Base-by-base conservation (phyloP, 176 grass and related monocot genomes). In the Miscanthus lutarioriparius region DNA sequence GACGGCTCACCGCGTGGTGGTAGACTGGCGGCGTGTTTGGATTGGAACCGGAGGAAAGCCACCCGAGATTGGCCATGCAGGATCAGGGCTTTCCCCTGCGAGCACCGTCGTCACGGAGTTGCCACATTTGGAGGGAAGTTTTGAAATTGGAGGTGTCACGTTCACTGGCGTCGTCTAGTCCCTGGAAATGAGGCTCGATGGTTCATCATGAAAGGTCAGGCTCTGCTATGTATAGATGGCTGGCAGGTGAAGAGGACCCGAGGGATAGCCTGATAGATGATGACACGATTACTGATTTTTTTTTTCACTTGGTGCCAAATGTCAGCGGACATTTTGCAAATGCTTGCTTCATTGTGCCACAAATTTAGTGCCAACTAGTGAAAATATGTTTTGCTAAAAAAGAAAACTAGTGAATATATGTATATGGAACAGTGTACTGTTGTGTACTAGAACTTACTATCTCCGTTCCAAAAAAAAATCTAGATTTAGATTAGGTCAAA, bases 121-220 rank as follows among this genome's bases (percentile, higher is more conserved):
- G 67, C 81, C 76, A 47, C 15, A 75, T 84, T 67, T 88, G 87
- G 87, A 88, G 76, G 76, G 87, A 84, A 68, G 76, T 56, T 85
- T 88, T 80, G 76, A 88, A 88, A 8, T 4, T 4, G 37, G 33
- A 17, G 23, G 56, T 22, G 56, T 64, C 43, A 20, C 16, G 35
- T 12, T 54, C 86, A 2, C 86, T 53, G 67, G 27, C 86, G 28
- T 6, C 86, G 28, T 6, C 41, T 71, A 43, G 33, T 35, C 5
- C 26, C n/a, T 5, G 38, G 5, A 5, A 2, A n/a, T 1, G 17
- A 8, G 17, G 3, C 22, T 8, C 10, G 6, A 30, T 17, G 41
- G 28, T 14, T n/a, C 19, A n/a, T 56, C 47, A 41, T 69, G 11
- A 4, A 15, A 63, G 19, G 56, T n/a, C 56, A 23, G 56, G 22